Evolutionary conservation across 345 rosid species (phyloP), one percentile per base, ranked within the genome.

Genomic region (Eucalyptus cladocalyx): DNA sequence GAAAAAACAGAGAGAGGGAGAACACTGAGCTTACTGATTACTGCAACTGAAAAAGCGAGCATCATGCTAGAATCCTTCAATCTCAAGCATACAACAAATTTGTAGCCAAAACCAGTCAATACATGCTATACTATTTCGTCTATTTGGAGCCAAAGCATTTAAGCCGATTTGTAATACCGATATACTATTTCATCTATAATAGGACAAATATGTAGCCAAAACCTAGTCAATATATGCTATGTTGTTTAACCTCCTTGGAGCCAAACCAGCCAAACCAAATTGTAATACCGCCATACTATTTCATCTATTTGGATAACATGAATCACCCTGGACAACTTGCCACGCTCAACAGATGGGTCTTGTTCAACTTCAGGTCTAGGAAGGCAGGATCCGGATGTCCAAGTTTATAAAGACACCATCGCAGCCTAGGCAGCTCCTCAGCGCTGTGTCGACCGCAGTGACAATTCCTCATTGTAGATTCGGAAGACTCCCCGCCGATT

Each of bases 371-470:
- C 48, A 34, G 30, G 30, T 2, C 13, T 26, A 23, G 62, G 3
- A 26, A 56, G 62, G 28, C 62, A 56, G 3, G 13, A 56, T 56
- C 30, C 49, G 90, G 42, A 92, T 90, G 16, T 92, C 90, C 56
- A 80, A 91, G 50, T 92, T 91, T 16, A 93, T 80, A 65, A 92
- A 90, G 60, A 94, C 88, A 17, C 92, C 95, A 86, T 93, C 91
- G 62, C 93, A 94, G 1, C 93, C 93, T 88, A 92, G 69, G 69
- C 16, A 13, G 34, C n/a, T 28, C 69, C 7, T 62, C 69, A 62
- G 9, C 8, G 92, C 93, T 6, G 94, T 93, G 83, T 93, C 95
- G 9, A 93, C 93, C n/a, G 92, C 90, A 8, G 92, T 93, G 42
- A 32, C 87, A 47, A 93, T 90, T 34, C 95, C 94, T 17, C 93